Base-by-base conservation (phyloP, 768 basidiomycete genomes). In the Boletales sp. region DNA sequence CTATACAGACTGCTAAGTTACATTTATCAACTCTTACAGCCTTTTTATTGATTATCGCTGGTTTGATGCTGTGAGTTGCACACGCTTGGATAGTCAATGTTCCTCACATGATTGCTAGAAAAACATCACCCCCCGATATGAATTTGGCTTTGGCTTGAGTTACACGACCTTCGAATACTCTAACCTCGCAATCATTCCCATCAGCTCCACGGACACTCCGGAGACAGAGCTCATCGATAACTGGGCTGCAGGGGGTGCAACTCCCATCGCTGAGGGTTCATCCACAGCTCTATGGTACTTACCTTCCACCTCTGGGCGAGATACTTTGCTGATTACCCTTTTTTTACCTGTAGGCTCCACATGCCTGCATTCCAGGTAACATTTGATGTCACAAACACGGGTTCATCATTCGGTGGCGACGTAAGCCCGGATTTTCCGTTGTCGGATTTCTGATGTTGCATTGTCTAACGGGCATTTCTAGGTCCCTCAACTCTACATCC, bases 111-210 rank as follows among this genome's bases (percentile, higher is more conserved):
- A 14, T 41, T 47, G 0, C 21, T 32, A 86, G 79, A 71, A 80
- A 66, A 79, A 84, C 54, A 89, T 91, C 55, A 75, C 75, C 0
- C 90, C 90, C 4, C 86, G 87, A 34, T 92, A 82, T 60, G 89
- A 90, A 61, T 97, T 97, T 64, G 94, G 94, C 5, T 94, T 84
- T 63, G 94, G 94, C 0, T 65, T 94, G 61, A 87, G 84, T 49
- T 97, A 96, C 72, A 87, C 94, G 35, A 77, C 70, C 2, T 97
- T 94, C 66, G 67, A 77, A 31, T 94, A 91, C 65, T 80, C 75
- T 38, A 70, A 77, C 31, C 70, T 94, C 11, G 56, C 72, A 3
- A 68, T 89, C 32, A 63, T 62, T 14, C 70, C 72, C 48, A 64
- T 86, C 5, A 46, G 60, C 9, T 50, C 56, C 15, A 63, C 65